Base-by-base conservation (phyloP, 164 flowering plant genomes). In the Magnolia kwangsiensis region DNA sequence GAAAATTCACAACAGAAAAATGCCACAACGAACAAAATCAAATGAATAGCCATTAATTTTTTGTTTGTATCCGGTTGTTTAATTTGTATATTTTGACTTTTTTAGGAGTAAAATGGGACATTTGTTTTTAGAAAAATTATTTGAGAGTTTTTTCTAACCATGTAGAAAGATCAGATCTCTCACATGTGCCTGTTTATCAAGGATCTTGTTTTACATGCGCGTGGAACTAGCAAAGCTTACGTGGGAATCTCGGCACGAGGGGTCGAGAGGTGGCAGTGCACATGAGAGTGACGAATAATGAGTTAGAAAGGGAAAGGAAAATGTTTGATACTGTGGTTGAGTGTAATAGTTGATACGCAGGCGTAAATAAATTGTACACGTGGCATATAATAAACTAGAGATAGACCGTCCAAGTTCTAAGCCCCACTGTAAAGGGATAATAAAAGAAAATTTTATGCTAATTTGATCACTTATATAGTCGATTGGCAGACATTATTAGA, bases 241-340 rank as follows among this genome's bases (percentile, higher is more conserved):
- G 14, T 72, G 29, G 78, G 87, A 87, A 87, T 87, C 87, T 82
- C 77, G 49, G 83, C 84, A 84, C 83, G 87, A 45, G 80, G 74
- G 55, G 64, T 10, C 63, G 51, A 78, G 67, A 64, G 67, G 7
- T 37, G 45, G 69, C 4, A 16, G 4, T 61, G 83, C 86, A 81
- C 84, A 80, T 84, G 88, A 75, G 71, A 55, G 79, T 16, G 78
- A 27, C 79, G 67, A 59, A 59, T 69, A 64, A 59, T 19, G 68
- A 76, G 74, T 24, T 71, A 70, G 75, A 70, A 63, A 27, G 61
- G 51, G 74, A 27, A 77, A 68, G 72, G 72, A 23, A n/a, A 3
- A 37, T 37, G 45, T 37, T 37, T 37, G 45, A 37, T 37, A 2
- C 45, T 37, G 7, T 37, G 45, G 45, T 37, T 3, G 45, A 37